Evolutionary conservation across 805 yeast genomes (phyloP), one percentile per base, ranked within the genome.

Genomic region (Saccharomycopsis fermentans): DNA sequence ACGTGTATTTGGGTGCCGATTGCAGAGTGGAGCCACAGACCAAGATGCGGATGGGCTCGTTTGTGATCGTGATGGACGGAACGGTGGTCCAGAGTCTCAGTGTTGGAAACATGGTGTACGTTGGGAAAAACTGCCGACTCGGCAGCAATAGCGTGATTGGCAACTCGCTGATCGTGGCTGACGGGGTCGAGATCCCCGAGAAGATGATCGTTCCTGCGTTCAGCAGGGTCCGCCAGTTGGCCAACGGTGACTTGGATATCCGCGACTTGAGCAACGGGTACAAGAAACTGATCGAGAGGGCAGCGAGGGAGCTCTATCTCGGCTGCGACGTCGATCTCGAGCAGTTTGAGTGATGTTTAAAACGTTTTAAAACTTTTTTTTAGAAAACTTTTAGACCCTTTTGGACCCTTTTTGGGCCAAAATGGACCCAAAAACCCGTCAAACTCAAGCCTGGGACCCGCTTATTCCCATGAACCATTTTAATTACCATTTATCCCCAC

Each of bases 181-280:
- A 70, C 54, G 74, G 73, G 4, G 69, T 75, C 0, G 56, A 62
- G 1, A 57, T 80, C 1, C 81, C 82, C 0, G 69, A 73, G 1
- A 71, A 69, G 19, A 68, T 68, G 62, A 73, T 77, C n/a, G 70
- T 80, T 21, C 81, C 83, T 3, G 78, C 82, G 0, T 79, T 70
- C 61, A 73, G 79, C 39, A 69, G 70, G 47, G 82, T 79, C 24
- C 51, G 34, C 43, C 24, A 29, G 3, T 58, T 32, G 9, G 43
- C 26, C n/a, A 36, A 52, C 19, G 47, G 62, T 34, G 9, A 54
- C 34, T 27, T 59, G 14, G 48, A 59, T 34, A 56, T 65, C 19
- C 50, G 50, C 8, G 65, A 63, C 2, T 58, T 70, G 52, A 56
- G 63, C 9, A 59, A 57, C 14, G 63, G 68, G 48, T 65, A 57